Evolutionary conservation across 306 rosid genomes (phyloP), one percentile per base, ranked within the genome.

Genomic region (Prunus padus): DNA sequence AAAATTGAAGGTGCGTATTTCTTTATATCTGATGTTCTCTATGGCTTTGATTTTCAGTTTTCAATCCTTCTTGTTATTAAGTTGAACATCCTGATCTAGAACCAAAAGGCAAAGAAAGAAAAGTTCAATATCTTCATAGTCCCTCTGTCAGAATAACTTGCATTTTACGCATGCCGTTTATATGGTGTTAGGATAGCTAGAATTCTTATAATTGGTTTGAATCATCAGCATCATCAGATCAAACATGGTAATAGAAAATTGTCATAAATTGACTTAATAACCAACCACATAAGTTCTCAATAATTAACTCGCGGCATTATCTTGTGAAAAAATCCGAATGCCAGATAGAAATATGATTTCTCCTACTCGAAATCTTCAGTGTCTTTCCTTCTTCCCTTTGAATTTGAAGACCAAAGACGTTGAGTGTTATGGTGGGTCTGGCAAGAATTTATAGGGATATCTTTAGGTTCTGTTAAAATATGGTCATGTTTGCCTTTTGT

Each of bases 11-110:
- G 46, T 50, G 12, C 3, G 8, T 18, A 11, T 30, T 30, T 69
- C 28, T 20, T 50, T 25, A 49, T 8, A 26, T 50, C 11, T 5
- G 26, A 19, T 69, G 33, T 19, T n/a, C 11, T 51, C 14, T 54
- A 33, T 25, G n/a, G 13, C 75, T 12, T 6, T 30, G 45, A 3
- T 16, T 37, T 33, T 16, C 64, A 1, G 75, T 54, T 52, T 57
- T 33, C 62, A 30, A 15, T 20, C 8, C 13, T 31, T 47, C 14
- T 55, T 71, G 31, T 33, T 71, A 31, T 51, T n/a, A 5, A 71
- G 64, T 54, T 52, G 28, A 52, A 51, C 63, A 31, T 70, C 18
- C 63, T 18, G 73, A 70, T 19, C 11, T 30, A 69, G 73, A 49
- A 28, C 46, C 47, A 19, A 0, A 31, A 5, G 11, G 28, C 52